Base-by-base conservation (phyloP, 495 filamentous ascomycete genomes). In the Aspergillus baeticus region DNA sequence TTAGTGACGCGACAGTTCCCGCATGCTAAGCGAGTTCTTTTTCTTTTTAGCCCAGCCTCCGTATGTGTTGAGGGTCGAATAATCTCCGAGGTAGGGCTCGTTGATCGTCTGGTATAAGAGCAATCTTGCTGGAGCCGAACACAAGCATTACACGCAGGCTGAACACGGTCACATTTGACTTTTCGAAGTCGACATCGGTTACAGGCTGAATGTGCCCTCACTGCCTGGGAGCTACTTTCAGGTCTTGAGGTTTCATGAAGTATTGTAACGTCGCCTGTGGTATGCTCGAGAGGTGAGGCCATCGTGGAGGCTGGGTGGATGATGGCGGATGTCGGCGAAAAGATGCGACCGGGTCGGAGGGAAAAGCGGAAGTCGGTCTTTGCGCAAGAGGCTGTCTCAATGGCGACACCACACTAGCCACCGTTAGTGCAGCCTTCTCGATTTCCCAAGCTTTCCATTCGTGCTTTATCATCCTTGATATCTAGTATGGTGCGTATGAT, bases 151-250 rank as follows among this genome's bases (percentile, higher is more conserved):
- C 26, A 47, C 13, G 20, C 17, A 35, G 44, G 44, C 17, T 20
- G 26, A 17, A 6, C 14, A 35, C 44, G 44, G 44, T 47, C 44
- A 29, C 44, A 47, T 47, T 47, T 47, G 26, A 47, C 14, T 26
- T 47, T 47, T 20, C 44, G 23, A 18, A 17, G n/a, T 14, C 44
- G 26, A 47, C 44, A 47, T 31, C 14, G 10, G 8, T 26, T 17
- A 26, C 44, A 47, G 29, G 26, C 26, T 47, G 44, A 26, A n/a
- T 5, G 15, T 34, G 26, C 10, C n/a, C 33, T 18, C 37, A 17
- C n/a, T 17, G n/a, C n/a, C 37, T 17, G 14, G 14, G 7, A 11
- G 8, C n/a, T 2, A 17, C 17, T 18, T n/a, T 6, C 17, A 17
- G 37, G 15, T 4, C 35, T 37, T 15, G 35, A 37, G 15, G n/a